phyloP scores from a whole-genome alignment of 139 green algal genomes.

The Chlorella sp. region DNA sequence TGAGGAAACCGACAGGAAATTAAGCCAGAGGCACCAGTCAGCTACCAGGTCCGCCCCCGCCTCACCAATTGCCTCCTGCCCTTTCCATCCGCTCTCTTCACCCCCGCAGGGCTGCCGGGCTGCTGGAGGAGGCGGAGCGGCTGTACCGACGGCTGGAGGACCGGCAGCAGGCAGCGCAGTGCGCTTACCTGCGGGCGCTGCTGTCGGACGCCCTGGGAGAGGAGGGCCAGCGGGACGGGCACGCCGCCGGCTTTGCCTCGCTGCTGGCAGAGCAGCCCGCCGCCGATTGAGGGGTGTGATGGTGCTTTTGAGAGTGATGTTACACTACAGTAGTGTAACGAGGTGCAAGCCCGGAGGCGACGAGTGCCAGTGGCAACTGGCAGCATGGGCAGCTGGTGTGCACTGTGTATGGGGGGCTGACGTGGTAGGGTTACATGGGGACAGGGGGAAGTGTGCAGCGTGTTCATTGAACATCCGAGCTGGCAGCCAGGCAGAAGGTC shows the following conservation, averaged over 20 bases:
- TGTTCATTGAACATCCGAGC: too few species aligned
- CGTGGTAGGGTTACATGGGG: too few species aligned
- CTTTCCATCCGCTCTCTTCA: not conserved
- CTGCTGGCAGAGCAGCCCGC: not conserved
- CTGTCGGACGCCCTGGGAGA: slow-evolving; percentile 28
- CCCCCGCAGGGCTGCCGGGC: slow-evolving; percentile 29
- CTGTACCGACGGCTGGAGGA: slow-evolving; percentile 40
- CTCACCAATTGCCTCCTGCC: not conserved
- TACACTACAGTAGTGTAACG: too few species aligned
- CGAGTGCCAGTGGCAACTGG: not conserved
- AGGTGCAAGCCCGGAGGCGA: not conserved
- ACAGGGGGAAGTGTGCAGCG: too few species aligned
- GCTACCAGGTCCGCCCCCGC: not conserved
- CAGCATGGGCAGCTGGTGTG: not conserved
- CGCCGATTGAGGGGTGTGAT: not conserved
- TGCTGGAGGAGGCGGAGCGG: slow-evolving; percentile 40
- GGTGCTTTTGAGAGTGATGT: too few species aligned
- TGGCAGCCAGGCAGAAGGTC: too few species aligned
- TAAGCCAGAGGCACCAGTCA: too few species aligned
- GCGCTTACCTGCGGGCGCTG: slow-evolving; percentile 43
- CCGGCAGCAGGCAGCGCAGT: slow-evolving; percentile 24
- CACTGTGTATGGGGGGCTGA: too few species aligned
- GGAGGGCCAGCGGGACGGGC: slow-evolving; percentile 13
- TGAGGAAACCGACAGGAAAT: too few species aligned
- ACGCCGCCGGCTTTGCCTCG: not conserved